phyloP scores from a whole-genome alignment of 129 eudicot genomes.

The Tanacetum coccineum region DNA sequence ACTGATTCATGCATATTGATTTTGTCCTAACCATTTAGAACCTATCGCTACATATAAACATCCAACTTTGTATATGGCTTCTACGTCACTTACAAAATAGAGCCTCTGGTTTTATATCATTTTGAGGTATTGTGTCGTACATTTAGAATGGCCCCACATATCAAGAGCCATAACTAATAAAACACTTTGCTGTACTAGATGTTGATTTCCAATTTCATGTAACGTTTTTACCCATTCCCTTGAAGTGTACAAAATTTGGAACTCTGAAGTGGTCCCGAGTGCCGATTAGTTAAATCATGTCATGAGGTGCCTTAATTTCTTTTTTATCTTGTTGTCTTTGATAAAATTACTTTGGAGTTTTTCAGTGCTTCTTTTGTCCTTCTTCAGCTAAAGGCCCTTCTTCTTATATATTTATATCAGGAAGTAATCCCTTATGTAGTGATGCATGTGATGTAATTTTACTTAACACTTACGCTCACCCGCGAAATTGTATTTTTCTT shows the following conservation, averaged over 20 bases:
- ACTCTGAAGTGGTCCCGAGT: slow-evolving; percentile 16
- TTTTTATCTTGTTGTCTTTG: neutral
- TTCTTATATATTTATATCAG: no score
- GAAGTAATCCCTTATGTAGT: neutral
- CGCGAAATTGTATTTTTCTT: neutral
- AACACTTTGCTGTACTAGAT: neutral
- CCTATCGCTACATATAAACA: neutral
- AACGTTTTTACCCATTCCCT: slow-evolving; percentile 14
- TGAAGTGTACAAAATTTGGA: slow-evolving; percentile 17
- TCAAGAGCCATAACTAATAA: neutral
- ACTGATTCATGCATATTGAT: neutral
- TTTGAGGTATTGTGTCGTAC: neutral
- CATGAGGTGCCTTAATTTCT: slow-evolving; percentile 18
- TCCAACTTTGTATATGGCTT: no score
- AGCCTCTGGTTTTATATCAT: slow-evolving; percentile 17
- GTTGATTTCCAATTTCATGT: slow-evolving; percentile 8
- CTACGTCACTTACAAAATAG: slow-evolving; percentile 2
- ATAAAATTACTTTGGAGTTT: slow-evolving; percentile 13
- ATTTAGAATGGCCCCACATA: slow-evolving; percentile 12
- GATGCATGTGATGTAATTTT: no score
- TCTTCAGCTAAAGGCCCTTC: slow-evolving; percentile 1
- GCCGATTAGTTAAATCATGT: slow-evolving; percentile 19
- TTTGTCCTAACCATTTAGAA: neutral
- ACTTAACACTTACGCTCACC: no score
- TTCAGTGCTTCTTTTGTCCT: slow-evolving; percentile 11